Conservation (phyloP, 1,284 basidiomycete genomes). For the Volvariella volvacea region DNA sequence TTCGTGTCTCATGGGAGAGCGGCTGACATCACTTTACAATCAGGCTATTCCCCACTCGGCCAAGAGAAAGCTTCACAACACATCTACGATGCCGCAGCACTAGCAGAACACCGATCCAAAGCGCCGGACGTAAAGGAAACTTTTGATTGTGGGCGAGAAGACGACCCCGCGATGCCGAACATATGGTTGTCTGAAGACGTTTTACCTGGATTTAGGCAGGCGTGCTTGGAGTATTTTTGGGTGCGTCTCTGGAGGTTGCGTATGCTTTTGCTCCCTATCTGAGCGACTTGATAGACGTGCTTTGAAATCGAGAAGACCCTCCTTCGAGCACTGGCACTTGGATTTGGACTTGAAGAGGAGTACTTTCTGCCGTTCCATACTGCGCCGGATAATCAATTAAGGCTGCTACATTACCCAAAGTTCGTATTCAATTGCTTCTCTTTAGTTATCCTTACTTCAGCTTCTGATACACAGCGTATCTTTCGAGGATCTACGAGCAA, state of each 20-base stretch:
- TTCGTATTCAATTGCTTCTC: conserved; percentile 11
- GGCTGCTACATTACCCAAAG: conserved; percentile 54
- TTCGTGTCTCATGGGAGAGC: neutral
- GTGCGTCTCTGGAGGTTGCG: conserved; percentile 17
- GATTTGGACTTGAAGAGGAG: conserved; percentile 38
- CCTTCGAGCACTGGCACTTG: conserved; percentile 45
- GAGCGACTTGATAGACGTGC: conserved; percentile 21
- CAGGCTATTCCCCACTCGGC: conserved; percentile 43
- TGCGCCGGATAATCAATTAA: conserved; percentile 47
- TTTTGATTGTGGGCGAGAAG: conserved; percentile 48
- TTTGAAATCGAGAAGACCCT: conserved; percentile 37
- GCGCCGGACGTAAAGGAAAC: conserved; percentile 50
- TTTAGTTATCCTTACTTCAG: conserved; percentile 26
- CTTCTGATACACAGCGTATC: conserved; percentile 17
- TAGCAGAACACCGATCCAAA: conserved; percentile 26
- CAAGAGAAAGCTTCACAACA: conserved; percentile 39
- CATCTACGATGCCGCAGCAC: conserved; percentile 31
- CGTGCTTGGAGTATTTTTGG: conserved; percentile 48
- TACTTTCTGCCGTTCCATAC: conserved; percentile 39
- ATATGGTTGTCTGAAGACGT: conserved; percentile 53
- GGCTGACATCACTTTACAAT: neutral
- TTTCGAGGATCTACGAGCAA: conserved; percentile 4
- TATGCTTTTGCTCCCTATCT: neutral
- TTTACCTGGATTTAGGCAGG: conserved; percentile 47
- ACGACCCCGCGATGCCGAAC: conserved; percentile 40